These are phyloP conservation scores for Protostelium mycophagum DNA, from an alignment of 78 protist genomes.

Conservation along the genomic window DNA sequence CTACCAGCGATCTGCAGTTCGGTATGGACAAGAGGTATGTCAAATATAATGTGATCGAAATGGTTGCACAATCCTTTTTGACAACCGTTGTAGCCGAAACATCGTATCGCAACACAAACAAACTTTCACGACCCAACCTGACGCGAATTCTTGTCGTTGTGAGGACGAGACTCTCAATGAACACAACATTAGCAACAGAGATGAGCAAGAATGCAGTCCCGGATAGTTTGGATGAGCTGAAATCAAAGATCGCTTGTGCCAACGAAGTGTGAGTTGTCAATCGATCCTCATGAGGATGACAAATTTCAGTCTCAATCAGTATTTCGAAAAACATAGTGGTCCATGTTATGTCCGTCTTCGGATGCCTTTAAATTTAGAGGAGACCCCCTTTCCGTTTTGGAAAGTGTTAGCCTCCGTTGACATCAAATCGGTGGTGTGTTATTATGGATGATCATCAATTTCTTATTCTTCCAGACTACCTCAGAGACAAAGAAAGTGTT, in stretches of 20 bases:
- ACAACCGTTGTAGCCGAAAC: too few relatives aligned
- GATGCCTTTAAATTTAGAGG: background rate
- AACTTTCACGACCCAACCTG: too few relatives aligned
- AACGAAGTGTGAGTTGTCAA: background rate
- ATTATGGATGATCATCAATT: background rate
- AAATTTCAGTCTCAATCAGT: background rate
- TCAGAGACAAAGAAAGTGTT: background rate
- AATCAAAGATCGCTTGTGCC: background rate
- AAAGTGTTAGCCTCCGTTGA: background rate
- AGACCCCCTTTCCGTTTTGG: background rate
- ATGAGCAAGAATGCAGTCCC: too few relatives aligned
- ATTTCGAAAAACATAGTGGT: background rate
- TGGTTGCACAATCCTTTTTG: too few relatives aligned
- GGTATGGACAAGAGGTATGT: too few relatives aligned
- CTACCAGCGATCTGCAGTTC: too few relatives aligned
- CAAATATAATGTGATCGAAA: too few relatives aligned
- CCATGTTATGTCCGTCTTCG: background rate
- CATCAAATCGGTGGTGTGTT: background rate
- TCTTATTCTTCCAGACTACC: background rate
- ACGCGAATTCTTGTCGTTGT: too few relatives aligned
- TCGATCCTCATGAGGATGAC: background rate
- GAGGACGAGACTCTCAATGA: too few relatives aligned
- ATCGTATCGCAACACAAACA: too few relatives aligned
- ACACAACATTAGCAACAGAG: too few relatives aligned
- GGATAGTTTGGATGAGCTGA: background rate